These are phyloP conservation scores for Brassica rapa DNA, from an alignment of 345 rosid species.

Conservation along the genomic window DNA sequence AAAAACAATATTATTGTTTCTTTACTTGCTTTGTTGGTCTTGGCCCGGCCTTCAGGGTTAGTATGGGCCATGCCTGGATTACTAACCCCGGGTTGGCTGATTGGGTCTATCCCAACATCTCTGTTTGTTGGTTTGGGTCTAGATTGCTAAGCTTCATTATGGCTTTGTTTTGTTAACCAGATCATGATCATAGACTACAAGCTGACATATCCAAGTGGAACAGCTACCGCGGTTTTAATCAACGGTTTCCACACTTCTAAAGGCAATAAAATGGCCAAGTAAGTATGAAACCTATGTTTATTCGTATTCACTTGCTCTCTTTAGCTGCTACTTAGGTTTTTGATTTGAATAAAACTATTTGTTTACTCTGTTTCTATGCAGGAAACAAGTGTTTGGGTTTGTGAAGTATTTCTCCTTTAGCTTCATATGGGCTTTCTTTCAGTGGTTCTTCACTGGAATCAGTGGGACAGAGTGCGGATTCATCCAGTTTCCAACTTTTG, in stretches of 20 bases:
- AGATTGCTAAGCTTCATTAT: neutral
- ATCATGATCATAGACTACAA: slow-evolving; percentile 89
- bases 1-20: too few species aligned
- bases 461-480: slow-evolving; percentile 60
- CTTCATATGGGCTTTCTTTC: slow-evolving; percentile 83
- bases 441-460: slow-evolving; percentile 68
- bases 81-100: neutral
- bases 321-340: too few species aligned
- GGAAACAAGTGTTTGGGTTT: slow-evolving; percentile 78
- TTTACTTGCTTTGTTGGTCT: slow-evolving; percentile 71
- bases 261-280: slow-evolving; percentile 77
- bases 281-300: slow-evolving; percentile 48
- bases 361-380: slow-evolving; percentile 47
- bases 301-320: neutral
- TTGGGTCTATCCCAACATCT: slow-evolving; percentile 2
- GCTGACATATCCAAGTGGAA: slow-evolving; percentile 82
- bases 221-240: slow-evolving; percentile 87
- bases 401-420: slow-evolving; percentile 65
- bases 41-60: slow-evolving; percentile 9
- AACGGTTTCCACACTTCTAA: slow-evolving; percentile 81
- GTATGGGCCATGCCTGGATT: neutral
- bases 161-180: slow-evolving; percentile 40
- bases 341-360: neutral
- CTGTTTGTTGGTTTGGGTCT: neutral
- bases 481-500: slow-evolving; percentile 72